These are phyloP conservation scores for Ustilago loliicola DNA, from an alignment of 1,284 basidiomycete species.

Conservation along the genomic window DNA sequence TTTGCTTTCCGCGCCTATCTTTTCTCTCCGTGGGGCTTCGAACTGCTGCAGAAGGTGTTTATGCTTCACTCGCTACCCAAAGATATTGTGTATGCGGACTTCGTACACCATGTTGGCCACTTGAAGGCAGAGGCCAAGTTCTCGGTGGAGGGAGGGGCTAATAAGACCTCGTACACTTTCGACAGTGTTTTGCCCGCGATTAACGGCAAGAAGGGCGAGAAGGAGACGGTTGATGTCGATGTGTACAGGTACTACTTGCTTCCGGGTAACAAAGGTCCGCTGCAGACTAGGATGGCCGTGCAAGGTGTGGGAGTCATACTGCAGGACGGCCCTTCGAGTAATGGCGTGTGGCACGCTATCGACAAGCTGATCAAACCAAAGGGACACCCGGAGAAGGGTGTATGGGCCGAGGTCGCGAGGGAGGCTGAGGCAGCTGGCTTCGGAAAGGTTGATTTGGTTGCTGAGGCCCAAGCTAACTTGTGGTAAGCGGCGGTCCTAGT, in stretches of 20 bases:
- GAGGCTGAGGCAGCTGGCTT: constrained; percentile 44
- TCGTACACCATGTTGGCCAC: constrained; percentile 69
- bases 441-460: constrained; percentile 41
- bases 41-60: constrained; percentile 76
- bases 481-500: constrained; percentile 27
- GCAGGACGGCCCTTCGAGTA: constrained; percentile 76
- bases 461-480: constrained; percentile 26
- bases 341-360: constrained; percentile 78
- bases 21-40: constrained; percentile 78
- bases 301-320: constrained; percentile 74
- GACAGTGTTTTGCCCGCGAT: constrained; percentile 50
- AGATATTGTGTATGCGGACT: constrained; percentile 76
- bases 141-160: constrained; percentile 23
- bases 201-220: constrained; percentile 39
- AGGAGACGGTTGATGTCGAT: constrained; percentile 55
- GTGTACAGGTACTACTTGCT: constrained; percentile 59
- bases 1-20: constrained; percentile 76
- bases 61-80: constrained; percentile 79
- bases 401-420: constrained; percentile 48
- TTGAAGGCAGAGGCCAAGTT: neutral
- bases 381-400: constrained; percentile 43
- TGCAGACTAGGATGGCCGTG: constrained; percentile 74
- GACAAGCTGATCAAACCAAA: constrained; percentile 65
- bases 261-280: constrained; percentile 68
- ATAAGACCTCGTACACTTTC: constrained; percentile 59